Evolutionary conservation across 2,329 filamentous ascomycete species (phyloP).

Genomic region (Rutstroemia sp.): DNA sequence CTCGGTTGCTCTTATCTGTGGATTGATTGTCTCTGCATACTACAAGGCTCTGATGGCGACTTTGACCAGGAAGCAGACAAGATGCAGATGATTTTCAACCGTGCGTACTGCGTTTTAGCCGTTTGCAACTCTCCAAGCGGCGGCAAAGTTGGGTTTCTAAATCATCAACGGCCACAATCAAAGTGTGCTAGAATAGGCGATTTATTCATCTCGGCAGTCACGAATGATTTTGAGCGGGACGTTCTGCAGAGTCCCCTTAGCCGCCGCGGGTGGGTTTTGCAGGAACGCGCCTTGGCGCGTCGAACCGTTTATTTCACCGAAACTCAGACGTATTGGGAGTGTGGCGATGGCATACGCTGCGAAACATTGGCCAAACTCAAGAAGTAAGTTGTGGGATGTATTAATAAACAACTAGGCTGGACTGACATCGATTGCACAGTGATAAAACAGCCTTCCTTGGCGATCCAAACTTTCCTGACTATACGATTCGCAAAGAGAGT

Average conservation of each 20-base stretch:
- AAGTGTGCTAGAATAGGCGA: neutral
- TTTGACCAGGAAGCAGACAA: slow-evolving; percentile 19
- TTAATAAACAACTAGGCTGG: neutral
- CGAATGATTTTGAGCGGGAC: slow-evolving; percentile 29
- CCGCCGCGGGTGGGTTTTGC: slow-evolving; percentile 34
- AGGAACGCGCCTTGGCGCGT: slow-evolving; percentile 32
- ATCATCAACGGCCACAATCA: neutral
- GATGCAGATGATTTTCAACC: slow-evolving; percentile 22
- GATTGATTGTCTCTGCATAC: slow-evolving; percentile 31
- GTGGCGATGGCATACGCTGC: slow-evolving; percentile 30
- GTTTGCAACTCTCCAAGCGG: neutral
- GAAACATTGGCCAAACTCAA: slow-evolving; percentile 29
- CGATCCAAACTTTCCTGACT: slow-evolving; percentile 23
- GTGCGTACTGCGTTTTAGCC: slow-evolving; percentile 7
- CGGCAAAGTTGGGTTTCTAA: neutral
- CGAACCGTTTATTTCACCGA: slow-evolving; percentile 33
- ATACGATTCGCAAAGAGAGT: neutral
- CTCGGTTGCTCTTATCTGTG: slow-evolving; percentile 27
- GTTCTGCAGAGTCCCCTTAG: slow-evolving; percentile 29
- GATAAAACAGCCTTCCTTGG: slow-evolving; percentile 24
- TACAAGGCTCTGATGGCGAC: slow-evolving; percentile 26
- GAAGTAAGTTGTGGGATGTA: slow-evolving; percentile 22
- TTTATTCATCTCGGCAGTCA: neutral
- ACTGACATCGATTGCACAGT: neutral
- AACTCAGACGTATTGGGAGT: slow-evolving; percentile 33